These are phyloP conservation scores for Colletotrichum zoysiae DNA, from an alignment of 2,329 filamentous ascomycete species.

Conservation along the genomic window DNA sequence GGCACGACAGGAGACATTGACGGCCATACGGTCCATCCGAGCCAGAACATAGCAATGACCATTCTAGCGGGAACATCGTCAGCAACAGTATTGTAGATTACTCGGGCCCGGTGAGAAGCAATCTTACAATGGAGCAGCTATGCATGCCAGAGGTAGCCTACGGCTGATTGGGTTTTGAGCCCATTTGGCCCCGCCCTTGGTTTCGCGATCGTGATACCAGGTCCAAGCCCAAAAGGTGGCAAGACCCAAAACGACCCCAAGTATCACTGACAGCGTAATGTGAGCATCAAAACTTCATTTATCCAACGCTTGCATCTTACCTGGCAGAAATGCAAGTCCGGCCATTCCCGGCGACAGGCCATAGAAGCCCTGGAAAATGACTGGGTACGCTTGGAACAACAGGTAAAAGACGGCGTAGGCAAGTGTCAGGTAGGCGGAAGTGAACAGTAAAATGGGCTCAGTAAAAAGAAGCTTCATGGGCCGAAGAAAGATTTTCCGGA, in stretches of 20 bases:
- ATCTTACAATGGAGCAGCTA: slow-evolving; percentile 71
- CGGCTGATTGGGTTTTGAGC: slow-evolving; percentile 50
- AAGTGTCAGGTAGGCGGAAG: slow-evolving; percentile 63
- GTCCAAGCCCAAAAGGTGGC: slow-evolving; percentile 46
- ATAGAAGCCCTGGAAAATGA: slow-evolving; percentile 60
- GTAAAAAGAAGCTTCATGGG: slow-evolving; percentile 61
- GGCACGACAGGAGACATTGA: slow-evolving; percentile 51
- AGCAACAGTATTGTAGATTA: background rate
- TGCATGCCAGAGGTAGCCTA: slow-evolving; percentile 61
- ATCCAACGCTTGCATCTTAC: slow-evolving; percentile 54
- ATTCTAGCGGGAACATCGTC: slow-evolving; percentile 50
- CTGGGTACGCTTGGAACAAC: slow-evolving; percentile 64
- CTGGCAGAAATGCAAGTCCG: slow-evolving; percentile 61
- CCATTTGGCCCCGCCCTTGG: slow-evolving; percentile 48
- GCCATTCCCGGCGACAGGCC: slow-evolving; percentile 61
- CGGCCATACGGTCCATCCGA: slow-evolving; percentile 68
- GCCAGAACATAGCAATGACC: slow-evolving; percentile 70
- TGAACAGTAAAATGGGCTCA: slow-evolving; percentile 63
- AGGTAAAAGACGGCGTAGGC: slow-evolving; percentile 66
- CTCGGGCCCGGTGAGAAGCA: background rate
- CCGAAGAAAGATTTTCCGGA: slow-evolving; percentile 62
- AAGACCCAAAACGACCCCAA: slow-evolving; percentile 36
- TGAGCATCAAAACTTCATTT: background rate
- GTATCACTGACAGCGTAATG: slow-evolving; percentile 42
- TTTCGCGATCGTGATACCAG: slow-evolving; percentile 46